These are phyloP conservation scores for Salvia rosmarinus DNA, from an alignment of 257 asterid species.

Conservation along the genomic window DNA sequence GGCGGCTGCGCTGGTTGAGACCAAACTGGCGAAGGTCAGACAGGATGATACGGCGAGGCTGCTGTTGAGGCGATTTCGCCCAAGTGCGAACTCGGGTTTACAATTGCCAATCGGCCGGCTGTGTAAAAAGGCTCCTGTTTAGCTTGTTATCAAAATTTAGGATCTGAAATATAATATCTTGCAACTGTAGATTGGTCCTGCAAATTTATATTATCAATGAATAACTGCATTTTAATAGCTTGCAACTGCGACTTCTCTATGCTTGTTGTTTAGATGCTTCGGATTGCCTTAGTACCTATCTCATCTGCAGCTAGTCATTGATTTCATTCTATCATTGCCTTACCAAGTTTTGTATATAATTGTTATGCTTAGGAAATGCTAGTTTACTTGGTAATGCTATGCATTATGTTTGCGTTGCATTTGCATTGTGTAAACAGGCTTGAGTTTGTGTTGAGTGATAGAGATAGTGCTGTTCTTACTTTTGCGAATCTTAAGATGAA, in stretches of 20 bases:
- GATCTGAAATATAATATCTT: slow-evolving; percentile 23
- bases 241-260: background rate
- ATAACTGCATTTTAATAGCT: slow-evolving; percentile 22
- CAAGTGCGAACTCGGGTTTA: slow-evolving; percentile 57
- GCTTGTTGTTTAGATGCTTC: background rate
- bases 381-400: background rate
- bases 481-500: background rate
- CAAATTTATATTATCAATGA: slow-evolving; percentile 35
- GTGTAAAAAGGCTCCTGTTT: slow-evolving; percentile 32
- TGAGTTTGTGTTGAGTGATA: background rate
- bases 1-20: slow-evolving; percentile 85
- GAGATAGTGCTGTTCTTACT: background rate
- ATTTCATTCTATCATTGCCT: background rate
- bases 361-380: slow-evolving; percentile 16
- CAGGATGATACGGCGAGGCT: slow-evolving; percentile 74
- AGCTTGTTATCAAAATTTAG: slow-evolving; percentile 24
- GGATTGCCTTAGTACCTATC: slow-evolving; percentile 2
- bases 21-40: slow-evolving; percentile 53
- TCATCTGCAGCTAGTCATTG: background rate
- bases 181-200: slow-evolving; percentile 45
- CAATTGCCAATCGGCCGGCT: slow-evolving; percentile 41
- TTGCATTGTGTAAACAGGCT: background rate
- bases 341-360: background rate
- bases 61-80: slow-evolving; percentile 65
- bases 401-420: background rate